These are phyloP conservation scores for Suhomyces emberorum DNA, from an alignment of 805 yeast species.

Conservation along the genomic window DNA sequence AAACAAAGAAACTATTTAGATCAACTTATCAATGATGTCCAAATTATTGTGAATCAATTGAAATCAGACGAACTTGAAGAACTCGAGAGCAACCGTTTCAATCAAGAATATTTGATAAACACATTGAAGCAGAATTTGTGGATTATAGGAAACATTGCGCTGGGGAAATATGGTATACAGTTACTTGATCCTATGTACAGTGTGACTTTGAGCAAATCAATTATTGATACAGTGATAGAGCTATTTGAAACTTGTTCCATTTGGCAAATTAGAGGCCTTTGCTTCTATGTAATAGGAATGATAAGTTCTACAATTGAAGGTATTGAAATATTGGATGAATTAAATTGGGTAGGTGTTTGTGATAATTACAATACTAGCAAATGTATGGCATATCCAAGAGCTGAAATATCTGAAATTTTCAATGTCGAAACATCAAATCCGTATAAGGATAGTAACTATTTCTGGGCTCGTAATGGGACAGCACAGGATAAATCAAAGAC, in stretches of 20 bases:
- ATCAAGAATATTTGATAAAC: conserved; percentile 19
- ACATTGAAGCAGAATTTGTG: conserved; percentile 71
- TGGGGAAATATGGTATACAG: conserved; percentile 64
- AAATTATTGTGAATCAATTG: conserved; percentile 13
- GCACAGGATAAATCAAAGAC: background rate
- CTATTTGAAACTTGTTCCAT: conserved; percentile 29
- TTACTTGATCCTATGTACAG: conserved; percentile 32
- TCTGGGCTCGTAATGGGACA: background rate
- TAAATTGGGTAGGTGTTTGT: conserved; percentile 53
- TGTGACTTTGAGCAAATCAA: conserved; percentile 16
- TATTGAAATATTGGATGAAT: conserved; percentile 76
- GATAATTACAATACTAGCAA: conserved; percentile 10
- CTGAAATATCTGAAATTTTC: conserved; percentile 13
- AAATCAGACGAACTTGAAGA: conserved; percentile 7
- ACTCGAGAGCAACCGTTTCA: conserved; percentile 22
- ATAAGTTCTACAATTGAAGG: conserved; percentile 75
- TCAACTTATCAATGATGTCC: conserved; percentile 24
- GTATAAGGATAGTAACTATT: conserved; percentile 17
- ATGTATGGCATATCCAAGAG: conserved; percentile 13
- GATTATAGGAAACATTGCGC: conserved; percentile 83
- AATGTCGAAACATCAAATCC: conserved; percentile 20
- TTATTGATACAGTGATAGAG: conserved; percentile 47
- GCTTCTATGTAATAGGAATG: conserved; percentile 75
- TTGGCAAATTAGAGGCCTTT: conserved; percentile 69
- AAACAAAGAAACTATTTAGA: conserved; percentile 44